A percentile compares a stretch with the other conserved stretches of the same genome.
These are phyloP conservation scores for Blastocystis hominis DNA, from an alignment of 352 stramenopile species.

Conservation along the genomic window DNA sequence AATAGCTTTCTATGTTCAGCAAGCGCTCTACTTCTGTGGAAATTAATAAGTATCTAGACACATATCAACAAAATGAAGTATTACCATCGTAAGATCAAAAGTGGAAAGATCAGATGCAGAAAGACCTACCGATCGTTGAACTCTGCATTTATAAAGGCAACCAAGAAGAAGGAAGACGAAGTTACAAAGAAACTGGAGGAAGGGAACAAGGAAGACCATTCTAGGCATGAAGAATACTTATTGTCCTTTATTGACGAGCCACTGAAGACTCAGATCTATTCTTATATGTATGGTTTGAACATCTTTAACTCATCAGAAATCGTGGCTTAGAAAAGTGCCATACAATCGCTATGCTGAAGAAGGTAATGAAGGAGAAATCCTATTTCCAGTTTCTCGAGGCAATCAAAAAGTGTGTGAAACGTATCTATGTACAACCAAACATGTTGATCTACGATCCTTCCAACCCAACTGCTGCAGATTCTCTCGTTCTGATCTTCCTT, in stretches of 20 bases:
- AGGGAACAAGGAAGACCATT: constrained; percentile 29
- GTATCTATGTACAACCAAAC: constrained; percentile 28
- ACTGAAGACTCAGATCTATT: constrained; percentile 2
- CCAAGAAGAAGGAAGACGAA: neutral
- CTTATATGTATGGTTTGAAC: neutral
- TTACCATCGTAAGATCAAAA: neutral
- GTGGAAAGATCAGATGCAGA: neutral
- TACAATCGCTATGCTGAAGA: neutral
- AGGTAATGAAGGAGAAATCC: neutral
- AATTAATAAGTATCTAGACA: constrained; percentile 49
- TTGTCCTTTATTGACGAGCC: constrained; percentile 1
- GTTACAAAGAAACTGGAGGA: constrained; percentile 32
- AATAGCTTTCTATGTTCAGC: constrained; percentile 2
- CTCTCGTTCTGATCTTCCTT: neutral
- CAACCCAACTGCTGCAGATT: neutral
- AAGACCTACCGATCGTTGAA: neutral
- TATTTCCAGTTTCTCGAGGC: neutral
- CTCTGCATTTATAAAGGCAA: constrained; percentile 8
- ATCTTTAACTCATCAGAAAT: neutral
- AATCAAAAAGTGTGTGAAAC: neutral
- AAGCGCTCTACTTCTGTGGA: neutral
- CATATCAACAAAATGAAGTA: constrained; percentile 15
- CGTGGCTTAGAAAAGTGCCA: constrained; percentile 7
- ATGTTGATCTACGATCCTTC: constrained; percentile 20
- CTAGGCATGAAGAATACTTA: constrained; percentile 19